Evolutionary conservation across 2,329 filamentous ascomycete species (phyloP).

Genomic region (Escovopsis sp.): DNA sequence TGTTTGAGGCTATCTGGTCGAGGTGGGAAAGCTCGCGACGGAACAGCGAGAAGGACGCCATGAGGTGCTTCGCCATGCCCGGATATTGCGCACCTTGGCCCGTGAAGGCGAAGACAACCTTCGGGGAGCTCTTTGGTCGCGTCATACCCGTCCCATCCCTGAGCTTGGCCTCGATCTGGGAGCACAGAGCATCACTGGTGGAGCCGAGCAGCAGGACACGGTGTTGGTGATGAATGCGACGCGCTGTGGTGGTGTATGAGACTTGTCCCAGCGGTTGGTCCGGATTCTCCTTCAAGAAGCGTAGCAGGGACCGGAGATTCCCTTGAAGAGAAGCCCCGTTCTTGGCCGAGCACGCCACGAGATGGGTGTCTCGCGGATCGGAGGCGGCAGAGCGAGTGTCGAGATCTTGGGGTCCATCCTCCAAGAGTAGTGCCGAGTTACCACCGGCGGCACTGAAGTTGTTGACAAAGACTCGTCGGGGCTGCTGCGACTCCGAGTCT

Average conservation of each 20-base stretch:
- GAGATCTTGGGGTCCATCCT: conserved; percentile 29
- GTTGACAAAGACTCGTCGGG: conserved; percentile 41
- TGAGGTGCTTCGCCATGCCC: conserved; percentile 34
- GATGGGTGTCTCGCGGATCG: conserved; percentile 22
- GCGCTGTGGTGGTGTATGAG: conserved; percentile 50
- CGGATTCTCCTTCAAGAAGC: conserved; percentile 25
- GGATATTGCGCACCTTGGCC: conserved; percentile 40
- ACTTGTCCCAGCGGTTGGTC: conserved; percentile 27
- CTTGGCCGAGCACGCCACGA: conserved; percentile 7
- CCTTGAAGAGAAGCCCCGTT: conserved; percentile 11
- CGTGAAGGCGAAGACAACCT: conserved; percentile 36
- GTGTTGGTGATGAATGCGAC: conserved; percentile 36
- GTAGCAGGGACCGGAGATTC: conserved; percentile 15
- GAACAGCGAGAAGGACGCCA: conserved; percentile 30
- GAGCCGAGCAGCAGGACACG: conserved; percentile 37
- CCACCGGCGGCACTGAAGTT: conserved; percentile 59
- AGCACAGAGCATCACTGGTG: neutral
- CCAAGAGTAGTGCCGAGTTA: conserved; percentile 51
- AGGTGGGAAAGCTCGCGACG: conserved; percentile 40
- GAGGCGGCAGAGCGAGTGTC: conserved; percentile 17
- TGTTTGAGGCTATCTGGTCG: conserved; percentile 32
- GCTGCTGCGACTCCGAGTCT: conserved; percentile 27
- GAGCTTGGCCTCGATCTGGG: conserved; percentile 10
- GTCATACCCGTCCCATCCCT: conserved; percentile 11
- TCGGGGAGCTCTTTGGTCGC: conserved; percentile 17